A percentile compares a stretch with the other conserved stretches of the same genome.
These are phyloP conservation scores for Trichoderma parareesei DNA, from an alignment of 495 filamentous ascomycete species.

Conservation along the genomic window DNA sequence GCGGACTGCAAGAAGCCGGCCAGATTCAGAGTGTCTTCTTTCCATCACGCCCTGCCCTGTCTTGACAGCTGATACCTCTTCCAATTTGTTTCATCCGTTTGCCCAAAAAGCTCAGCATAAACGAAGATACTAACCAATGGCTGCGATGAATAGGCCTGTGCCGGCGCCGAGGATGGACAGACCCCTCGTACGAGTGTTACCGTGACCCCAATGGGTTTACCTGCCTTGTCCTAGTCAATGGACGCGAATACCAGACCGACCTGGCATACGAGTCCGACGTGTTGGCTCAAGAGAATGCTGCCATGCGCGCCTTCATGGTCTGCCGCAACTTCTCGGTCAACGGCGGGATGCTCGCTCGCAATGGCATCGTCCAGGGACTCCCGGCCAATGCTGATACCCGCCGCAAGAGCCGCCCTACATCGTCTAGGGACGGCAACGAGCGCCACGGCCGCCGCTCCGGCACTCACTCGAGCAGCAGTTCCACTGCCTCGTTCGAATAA, in stretches of 20 bases:
- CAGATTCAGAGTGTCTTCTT: neutral
- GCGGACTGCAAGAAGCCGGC: neutral
- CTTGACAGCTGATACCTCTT: neutral
- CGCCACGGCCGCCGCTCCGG: constrained; percentile 32
- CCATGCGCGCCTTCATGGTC: constrained; percentile 94
- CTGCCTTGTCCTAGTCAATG: constrained; percentile 92
- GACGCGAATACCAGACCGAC: constrained; percentile 92
- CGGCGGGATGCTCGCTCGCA: constrained; percentile 82
- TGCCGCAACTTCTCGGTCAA: constrained; percentile 98
- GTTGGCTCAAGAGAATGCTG: constrained; percentile 87
- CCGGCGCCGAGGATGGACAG: constrained; percentile 88
- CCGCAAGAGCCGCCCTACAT: constrained; percentile 38
- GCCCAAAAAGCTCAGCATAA: too few relatives aligned
- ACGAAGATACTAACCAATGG: constrained; percentile 30
- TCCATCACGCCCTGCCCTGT: neutral
- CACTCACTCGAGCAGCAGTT: constrained; percentile 49
- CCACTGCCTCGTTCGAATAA: constrained; percentile 44
- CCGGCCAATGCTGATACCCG: constrained; percentile 51
- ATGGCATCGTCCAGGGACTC: constrained; percentile 77
- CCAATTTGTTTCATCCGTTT: neutral
- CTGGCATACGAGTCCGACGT: constrained; percentile 69
- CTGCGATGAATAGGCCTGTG: constrained; percentile 69
- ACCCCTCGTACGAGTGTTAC: constrained; percentile 84
- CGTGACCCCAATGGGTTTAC: constrained; percentile 63
- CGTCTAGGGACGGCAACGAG: constrained; percentile 34